Percentiles rank a stretch among this genome's conserved stretches.
These are phyloP conservation scores for Ogataea methanolica DNA, from an alignment of 805 yeast species.

Conservation along the genomic window DNA sequence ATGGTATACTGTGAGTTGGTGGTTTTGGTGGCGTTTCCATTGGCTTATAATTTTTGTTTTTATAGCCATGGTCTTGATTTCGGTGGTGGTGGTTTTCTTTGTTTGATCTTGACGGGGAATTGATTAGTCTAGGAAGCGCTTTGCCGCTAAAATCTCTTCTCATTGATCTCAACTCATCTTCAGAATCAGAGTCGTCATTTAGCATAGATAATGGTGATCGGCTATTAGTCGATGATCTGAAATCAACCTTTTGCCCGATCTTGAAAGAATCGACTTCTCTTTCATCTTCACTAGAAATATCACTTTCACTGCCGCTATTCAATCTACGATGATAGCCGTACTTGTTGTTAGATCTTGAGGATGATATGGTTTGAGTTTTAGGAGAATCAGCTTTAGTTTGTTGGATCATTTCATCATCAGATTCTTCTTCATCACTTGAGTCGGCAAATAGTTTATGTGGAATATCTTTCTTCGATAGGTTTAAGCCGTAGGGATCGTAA, in stretches of 20 bases:
- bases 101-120: neutral
- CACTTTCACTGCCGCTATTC: neutral
- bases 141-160: constrained; percentile 13
- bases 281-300: constrained; percentile 2
- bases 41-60: neutral
- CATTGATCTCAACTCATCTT: constrained; percentile 9
- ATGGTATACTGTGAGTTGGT: constrained; percentile 23
- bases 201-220: constrained; percentile 3
- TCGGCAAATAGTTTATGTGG: constrained; percentile 23
- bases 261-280: constrained; percentile 4
- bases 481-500: constrained; percentile 10
- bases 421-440: constrained; percentile 26
- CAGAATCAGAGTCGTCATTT: constrained; percentile 3
- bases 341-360: neutral
- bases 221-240: constrained; percentile 14
- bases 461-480: constrained; percentile 7
- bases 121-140: constrained; percentile 15
- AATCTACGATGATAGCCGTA: neutral
- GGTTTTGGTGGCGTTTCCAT: constrained; percentile 21
- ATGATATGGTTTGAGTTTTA: neutral
- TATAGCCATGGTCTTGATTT: neutral
- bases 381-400: no score
- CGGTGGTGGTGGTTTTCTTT: neutral
- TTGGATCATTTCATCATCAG: neutral
- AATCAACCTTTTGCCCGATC: constrained; percentile 23